Evolutionary conservation across 176 grass and related monocot genomes (phyloP).

Genomic region (Cenchrus purpureus): DNA sequence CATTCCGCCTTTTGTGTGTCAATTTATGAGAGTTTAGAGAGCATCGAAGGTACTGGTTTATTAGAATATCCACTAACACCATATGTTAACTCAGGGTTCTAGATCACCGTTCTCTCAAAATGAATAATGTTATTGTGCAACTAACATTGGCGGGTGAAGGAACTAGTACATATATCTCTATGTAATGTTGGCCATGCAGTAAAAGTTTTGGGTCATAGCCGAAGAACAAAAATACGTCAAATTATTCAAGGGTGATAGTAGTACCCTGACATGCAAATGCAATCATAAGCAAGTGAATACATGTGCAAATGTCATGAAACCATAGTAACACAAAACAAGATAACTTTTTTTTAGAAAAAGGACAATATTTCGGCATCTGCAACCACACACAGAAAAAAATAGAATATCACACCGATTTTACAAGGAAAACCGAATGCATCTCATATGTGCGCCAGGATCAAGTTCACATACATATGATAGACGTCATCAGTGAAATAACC

Average conservation of each 20-base stretch:
- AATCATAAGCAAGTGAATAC: background rate
- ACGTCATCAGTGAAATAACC: no score
- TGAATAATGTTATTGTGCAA: background rate
- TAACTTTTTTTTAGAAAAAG: no score
- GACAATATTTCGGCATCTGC: no score
- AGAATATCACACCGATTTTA: no score
- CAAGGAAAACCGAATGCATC: no score
- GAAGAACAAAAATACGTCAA: constrained; percentile 17
- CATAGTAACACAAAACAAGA: background rate
- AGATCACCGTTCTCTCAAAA: background rate
- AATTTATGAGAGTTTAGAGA: background rate
- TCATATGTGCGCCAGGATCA: no score
- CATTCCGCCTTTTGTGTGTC: background rate
- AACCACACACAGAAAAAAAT: no score
- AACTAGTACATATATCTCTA: constrained; percentile 24
- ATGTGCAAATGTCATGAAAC: background rate
- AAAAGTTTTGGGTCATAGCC: constrained; percentile 28
- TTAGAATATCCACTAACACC: background rate
- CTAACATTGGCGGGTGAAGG: constrained; percentile 29
- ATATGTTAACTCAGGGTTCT: background rate
- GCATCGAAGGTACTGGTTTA: background rate
- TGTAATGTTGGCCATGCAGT: constrained; percentile 8
- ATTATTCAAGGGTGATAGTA: constrained; percentile 1
- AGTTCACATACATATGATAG: no score
- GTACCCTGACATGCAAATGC: background rate